A percentile compares a stretch with the other conserved stretches of the same genome.
Evolutionary conservation across 1,139 yeast genomes (phyloP).

Genomic region (Pichia sp.): DNA sequence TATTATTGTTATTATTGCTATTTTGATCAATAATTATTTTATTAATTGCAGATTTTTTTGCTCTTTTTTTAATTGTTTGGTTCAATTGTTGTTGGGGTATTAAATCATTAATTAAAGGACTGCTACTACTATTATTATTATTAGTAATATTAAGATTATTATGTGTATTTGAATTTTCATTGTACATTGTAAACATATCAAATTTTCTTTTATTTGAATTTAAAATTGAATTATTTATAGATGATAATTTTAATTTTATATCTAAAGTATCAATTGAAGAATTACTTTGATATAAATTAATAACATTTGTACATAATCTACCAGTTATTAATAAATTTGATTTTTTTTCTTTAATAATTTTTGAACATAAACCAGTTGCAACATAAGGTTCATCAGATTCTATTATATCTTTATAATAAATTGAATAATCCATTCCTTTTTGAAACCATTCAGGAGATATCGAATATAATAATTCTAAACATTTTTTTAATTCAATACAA

Average conservation of each 20-base stretch:
- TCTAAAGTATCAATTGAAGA: slow-evolving; percentile 55
- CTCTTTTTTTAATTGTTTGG: slow-evolving; percentile 13
- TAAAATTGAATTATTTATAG: slow-evolving; percentile 21
- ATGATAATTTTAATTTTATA: slow-evolving; percentile 52
- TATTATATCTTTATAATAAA: slow-evolving; percentile 65
- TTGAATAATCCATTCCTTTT: slow-evolving; percentile 50
- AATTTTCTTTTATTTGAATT: slow-evolving; percentile 3
- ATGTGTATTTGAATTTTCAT: neutral
- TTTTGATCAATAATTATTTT: neutral
- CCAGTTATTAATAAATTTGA: slow-evolving; percentile 50
- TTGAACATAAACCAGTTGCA: slow-evolving; percentile 59
- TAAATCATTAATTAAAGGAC: slow-evolving; percentile 9
- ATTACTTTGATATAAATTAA: slow-evolving; percentile 37
- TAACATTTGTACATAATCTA: slow-evolving; percentile 60
- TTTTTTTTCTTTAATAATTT: slow-evolving; percentile 28
- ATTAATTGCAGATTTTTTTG: slow-evolving; percentile 2
- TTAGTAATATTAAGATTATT: too few species aligned
- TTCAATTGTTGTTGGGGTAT: slow-evolving; percentile 2
- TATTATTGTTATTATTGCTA: slow-evolving; percentile 4
- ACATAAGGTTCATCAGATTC: slow-evolving; percentile 77
- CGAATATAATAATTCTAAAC: slow-evolving; percentile 44
- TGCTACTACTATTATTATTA: slow-evolving; percentile 13
- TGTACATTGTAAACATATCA: slow-evolving; percentile 1
- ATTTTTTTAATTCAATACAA: slow-evolving; percentile 47
- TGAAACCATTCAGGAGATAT: slow-evolving; percentile 57